These are phyloP conservation scores for Cryptococcus depauperatus DNA, from an alignment of 1,284 basidiomycete species.

Conservation along the genomic window DNA sequence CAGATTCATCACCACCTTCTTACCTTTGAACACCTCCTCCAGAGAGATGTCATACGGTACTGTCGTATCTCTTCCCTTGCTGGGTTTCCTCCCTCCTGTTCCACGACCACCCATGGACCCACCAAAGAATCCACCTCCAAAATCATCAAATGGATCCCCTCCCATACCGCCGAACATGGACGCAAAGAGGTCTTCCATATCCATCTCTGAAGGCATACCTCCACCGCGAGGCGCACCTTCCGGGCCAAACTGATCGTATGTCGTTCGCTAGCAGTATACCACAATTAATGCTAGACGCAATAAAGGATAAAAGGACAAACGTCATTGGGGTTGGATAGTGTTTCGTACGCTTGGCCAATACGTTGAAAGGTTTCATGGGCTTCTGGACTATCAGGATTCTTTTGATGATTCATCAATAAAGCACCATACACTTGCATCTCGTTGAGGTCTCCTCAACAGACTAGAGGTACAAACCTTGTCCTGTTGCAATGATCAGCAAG, in stretches of 20 bases:
- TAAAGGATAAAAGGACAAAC: constrained; percentile 13
- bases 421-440: background rate
- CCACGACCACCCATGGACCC: constrained; percentile 50
- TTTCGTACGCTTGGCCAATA: constrained; percentile 84
- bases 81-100: constrained; percentile 40
- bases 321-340: constrained; percentile 63
- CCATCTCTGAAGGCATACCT: constrained; percentile 52
- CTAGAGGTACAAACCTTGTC: constrained; percentile 49
- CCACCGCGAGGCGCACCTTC: constrained; percentile 48
- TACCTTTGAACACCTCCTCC: constrained; percentile 89
- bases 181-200: constrained; percentile 64
- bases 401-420: background rate
- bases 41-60: constrained; percentile 79
- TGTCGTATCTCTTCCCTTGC: constrained; percentile 57
- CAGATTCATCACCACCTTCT: constrained; percentile 78
- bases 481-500: constrained; percentile 2
- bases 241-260: constrained; percentile 75
- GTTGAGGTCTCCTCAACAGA: background rate
- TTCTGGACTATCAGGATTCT: constrained; percentile 49
- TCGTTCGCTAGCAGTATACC: constrained; percentile 50
- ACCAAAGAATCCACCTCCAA: constrained; percentile 10
- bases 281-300: background rate
- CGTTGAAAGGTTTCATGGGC: constrained; percentile 72
- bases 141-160: constrained; percentile 47
- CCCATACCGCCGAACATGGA: constrained; percentile 58